Evolutionary conservation across 2,329 filamentous ascomycete species (phyloP).

Genomic region (Penicillium sp.): DNA sequence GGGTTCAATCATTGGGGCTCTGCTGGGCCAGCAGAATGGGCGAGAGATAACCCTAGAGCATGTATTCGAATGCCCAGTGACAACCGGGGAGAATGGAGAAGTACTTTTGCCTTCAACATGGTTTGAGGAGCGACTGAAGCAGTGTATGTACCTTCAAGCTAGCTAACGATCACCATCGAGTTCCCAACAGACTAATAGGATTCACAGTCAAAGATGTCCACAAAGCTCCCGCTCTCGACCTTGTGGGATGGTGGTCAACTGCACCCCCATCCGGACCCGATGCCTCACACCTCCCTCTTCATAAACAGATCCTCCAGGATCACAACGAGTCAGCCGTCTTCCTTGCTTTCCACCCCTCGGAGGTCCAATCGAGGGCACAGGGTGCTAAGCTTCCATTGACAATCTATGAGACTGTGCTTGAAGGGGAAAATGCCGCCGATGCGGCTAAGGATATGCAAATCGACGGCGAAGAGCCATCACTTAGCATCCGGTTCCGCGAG

Average conservation of each 20-base stretch:
- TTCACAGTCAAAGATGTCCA: conserved; percentile 83
- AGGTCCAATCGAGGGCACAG: conserved; percentile 59
- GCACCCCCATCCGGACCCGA: conserved; percentile 75
- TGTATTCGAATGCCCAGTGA: conserved; percentile 80
- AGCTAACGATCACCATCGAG: background rate
- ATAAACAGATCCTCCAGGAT: conserved; percentile 74
- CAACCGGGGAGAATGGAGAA: conserved; percentile 58
- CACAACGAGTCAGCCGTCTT: conserved; percentile 88
- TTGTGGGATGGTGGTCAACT: conserved; percentile 92
- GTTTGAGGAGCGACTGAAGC: conserved; percentile 79
- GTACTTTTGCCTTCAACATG: conserved; percentile 70
- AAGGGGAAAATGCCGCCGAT: conserved; percentile 67
- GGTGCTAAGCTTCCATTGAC: conserved; percentile 86
- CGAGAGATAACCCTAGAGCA: conserved; percentile 90
- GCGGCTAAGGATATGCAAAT: conserved; percentile 72
- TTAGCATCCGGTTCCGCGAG: conserved; percentile 78
- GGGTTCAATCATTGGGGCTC: conserved; percentile 80
- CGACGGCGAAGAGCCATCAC: conserved; percentile 65
- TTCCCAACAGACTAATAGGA: conserved; percentile 16
- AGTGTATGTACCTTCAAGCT: conserved; percentile 66
- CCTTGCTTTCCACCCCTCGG: conserved; percentile 80
- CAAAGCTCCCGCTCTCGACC: conserved; percentile 78
- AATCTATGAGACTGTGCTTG: conserved; percentile 84
- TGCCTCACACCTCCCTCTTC: conserved; percentile 70
- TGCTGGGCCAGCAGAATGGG: conserved; percentile 92